Evolutionary conservation across 2,329 filamentous ascomycete species (phyloP), one percentile per base, ranked within the genome.

Genomic region (Diaporthe sp.): DNA sequence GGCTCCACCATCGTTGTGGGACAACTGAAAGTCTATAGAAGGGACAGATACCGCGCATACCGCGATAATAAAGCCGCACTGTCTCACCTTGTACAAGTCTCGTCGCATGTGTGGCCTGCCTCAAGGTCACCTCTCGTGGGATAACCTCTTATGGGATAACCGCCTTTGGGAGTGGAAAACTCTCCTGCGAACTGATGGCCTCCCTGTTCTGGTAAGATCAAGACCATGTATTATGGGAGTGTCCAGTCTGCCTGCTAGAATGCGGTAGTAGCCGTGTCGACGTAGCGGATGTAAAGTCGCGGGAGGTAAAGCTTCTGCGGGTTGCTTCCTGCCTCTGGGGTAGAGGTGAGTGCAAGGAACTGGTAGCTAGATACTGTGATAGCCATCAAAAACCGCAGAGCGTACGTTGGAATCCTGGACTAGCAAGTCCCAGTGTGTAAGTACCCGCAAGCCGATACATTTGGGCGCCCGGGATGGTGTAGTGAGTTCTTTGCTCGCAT

Each of bases 301-400:
- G 9, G n/a, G 15, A 22, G 15, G 57, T 28, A 17, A 28, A 6
- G 5, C 10, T 10, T 5, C 37, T 6, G 22, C 4, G 2, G 13
- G 34, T 1, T 25, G 7, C 4, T 25, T 10, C 1, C 12, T 2
- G 31, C n/a, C 34, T 37, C 31, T 37, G 9, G 1, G n/a, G 1
- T 3, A 13, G 34, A 17, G 3, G 8, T 15, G 15, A 55, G 31
- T 7, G 60, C 25, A 15, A 22, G n/a, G 10, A 12, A 31, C 17
- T 5, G 2, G 15, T 9, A 1, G 8, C 9, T 0, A 37, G 7
- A 25, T 4, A 12, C 2, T 42, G 25, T 34, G 22, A 25, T 25
- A 44, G 37, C 13, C 3, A 17, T 25, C 37, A 17, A 42, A 3
- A 28, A 44, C 0, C n/a, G 60, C 5, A 6, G 42, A 8, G 12